phyloP scores from a whole-genome alignment of 805 yeast species.

The Kuraishia hungarica region DNA sequence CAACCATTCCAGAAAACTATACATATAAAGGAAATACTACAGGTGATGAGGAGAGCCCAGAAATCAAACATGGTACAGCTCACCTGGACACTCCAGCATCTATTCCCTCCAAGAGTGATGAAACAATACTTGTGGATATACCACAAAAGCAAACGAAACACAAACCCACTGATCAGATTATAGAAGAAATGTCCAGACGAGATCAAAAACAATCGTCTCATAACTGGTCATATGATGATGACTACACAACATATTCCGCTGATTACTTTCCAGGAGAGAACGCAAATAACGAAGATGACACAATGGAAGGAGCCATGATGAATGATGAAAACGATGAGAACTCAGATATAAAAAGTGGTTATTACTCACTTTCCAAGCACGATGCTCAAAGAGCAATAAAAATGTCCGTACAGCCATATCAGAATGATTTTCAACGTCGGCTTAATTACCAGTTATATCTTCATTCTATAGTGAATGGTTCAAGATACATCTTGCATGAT shows the following conservation, averaged over 20 bases:
- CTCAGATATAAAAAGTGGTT: neutral
- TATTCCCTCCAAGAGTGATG: no score
- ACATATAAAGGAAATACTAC: neutral
- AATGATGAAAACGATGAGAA: neutral
- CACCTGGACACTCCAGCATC: no score
- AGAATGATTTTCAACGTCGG: neutral
- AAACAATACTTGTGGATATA: no score
- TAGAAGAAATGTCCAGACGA: neutral
- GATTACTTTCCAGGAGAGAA: neutral
- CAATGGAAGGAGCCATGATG: no score
- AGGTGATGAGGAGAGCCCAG: no score
- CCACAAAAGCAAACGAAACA: neutral
- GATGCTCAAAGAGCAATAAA: neutral
- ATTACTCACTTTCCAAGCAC: neutral
- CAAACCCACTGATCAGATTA: neutral
- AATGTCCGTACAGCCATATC: neutral
- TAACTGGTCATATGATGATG: neutral
- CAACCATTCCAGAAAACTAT: neutral
- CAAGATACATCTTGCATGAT: neutral
- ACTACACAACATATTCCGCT: neutral
- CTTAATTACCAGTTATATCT: neutral
- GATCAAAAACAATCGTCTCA: neutral
- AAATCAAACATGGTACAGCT: no score
- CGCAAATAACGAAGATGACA: neutral
- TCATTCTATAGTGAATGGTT: neutral